phyloP scores from a whole-genome alignment of 495 filamentous ascomycete genomes.

The Aspergillus sclerotiicarbonarius region DNA sequence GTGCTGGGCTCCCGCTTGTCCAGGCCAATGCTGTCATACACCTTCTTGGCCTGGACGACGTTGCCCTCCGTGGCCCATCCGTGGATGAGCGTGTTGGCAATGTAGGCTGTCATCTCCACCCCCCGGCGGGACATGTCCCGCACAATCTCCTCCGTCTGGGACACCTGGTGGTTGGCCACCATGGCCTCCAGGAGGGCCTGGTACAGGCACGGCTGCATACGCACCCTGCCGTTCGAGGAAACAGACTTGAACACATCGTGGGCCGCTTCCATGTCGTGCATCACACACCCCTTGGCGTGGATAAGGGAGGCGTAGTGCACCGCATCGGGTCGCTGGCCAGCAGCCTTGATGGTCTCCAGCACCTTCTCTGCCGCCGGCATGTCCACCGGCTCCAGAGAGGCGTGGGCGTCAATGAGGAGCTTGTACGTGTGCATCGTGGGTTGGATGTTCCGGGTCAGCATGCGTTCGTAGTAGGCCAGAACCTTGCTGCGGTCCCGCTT shows the following conservation, averaged over 20 bases:
- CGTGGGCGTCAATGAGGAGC: slow-evolving; percentile 92
- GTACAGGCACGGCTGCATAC: slow-evolving; percentile 81
- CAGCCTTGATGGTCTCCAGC: slow-evolving; percentile 70
- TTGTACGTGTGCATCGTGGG: slow-evolving; percentile 97
- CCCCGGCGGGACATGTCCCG: slow-evolving; percentile 65
- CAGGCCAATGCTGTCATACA: slow-evolving; percentile 72
- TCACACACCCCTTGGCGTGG: slow-evolving; percentile 91
- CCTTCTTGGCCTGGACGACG: slow-evolving; percentile 70
- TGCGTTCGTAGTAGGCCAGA: slow-evolving; percentile 92
- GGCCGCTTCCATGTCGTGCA: slow-evolving; percentile 85
- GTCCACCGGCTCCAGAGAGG: slow-evolving; percentile 88
- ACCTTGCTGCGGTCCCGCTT: slow-evolving; percentile 94
- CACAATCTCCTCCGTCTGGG: slow-evolving; percentile 71
- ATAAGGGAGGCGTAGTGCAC: slow-evolving; percentile 95
- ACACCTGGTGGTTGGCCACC: slow-evolving; percentile 87
- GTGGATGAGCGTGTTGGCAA: slow-evolving; percentile 98
- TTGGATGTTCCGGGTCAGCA: slow-evolving; percentile 80
- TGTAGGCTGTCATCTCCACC: slow-evolving; percentile 92
- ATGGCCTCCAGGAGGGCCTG: slow-evolving; percentile 94
- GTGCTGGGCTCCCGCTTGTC: slow-evolving; percentile 90
- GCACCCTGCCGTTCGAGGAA: slow-evolving; percentile 60
- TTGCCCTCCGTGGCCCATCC: slow-evolving; percentile 88
- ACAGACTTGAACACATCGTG: slow-evolving; percentile 78
- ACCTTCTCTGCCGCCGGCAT: slow-evolving; percentile 87
- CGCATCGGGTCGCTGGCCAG: slow-evolving; percentile 76